Evolutionary conservation across 305 asterid species (phyloP), one percentile per base, ranked within the genome.

Genomic region (Rubia peregrina): DNA sequence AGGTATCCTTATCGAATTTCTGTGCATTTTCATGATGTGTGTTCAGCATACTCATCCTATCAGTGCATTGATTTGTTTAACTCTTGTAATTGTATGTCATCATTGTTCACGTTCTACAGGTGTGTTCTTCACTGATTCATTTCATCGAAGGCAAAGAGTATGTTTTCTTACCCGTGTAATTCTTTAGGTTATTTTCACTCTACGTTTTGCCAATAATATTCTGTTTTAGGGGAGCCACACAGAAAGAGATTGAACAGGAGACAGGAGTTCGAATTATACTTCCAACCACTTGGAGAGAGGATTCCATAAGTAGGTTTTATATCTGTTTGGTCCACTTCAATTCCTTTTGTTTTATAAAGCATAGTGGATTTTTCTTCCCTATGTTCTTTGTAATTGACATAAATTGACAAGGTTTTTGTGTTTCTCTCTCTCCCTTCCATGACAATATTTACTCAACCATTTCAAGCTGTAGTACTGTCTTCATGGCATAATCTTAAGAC

Each of bases 61-160:
- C 48, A 13, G 57, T 43, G 70, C 61, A 4, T 48, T 67, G 43
- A 3, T 49, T 42, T 49, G 43, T 30, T 68, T 17, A 40, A 51
- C 26, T 49, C 55, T 59, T 70, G 64, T 60, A 46, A 6, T 6
- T 11, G 53, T 46, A 22, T 63, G 79, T 73, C 57, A 67, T 80
- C 46, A 75, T 56, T 49, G 41, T 76, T 77, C 73, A 42, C 72
- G 22, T 62, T 77, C 61, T 90, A 84, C 89, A 92, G 97, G 80
- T 84, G 80, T 96, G 96, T 73, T 74, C 78, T 65, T 84, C 95
- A 48, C 75, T 92, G 77, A 86, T 88, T 87, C 86, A 84, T 71
- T 90, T 87, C 83, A 73, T 92, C 79, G 80, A 71, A 85, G 96
- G 96, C 71, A 88, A 85, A 86, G 77, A 87, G 98, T 92, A 76